Percentiles rank a stretch among this genome's conserved stretches.
phyloP scores from a whole-genome alignment of 805 yeast genomes.

The Candida rishiriensis region DNA sequence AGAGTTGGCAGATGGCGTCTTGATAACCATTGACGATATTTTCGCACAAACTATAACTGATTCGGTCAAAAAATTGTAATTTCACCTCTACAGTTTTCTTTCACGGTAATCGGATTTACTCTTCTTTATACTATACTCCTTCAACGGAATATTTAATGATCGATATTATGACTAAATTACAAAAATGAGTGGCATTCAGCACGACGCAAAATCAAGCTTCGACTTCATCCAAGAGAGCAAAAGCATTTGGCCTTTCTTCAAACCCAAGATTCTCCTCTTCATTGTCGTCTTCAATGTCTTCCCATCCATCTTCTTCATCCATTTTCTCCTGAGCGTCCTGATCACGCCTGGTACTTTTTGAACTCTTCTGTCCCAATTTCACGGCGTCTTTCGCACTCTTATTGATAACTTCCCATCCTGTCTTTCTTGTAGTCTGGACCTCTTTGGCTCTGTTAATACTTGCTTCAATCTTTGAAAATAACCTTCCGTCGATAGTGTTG shows the following conservation, averaged over 20 bases:
- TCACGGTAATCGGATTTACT: no score
- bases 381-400: slow-evolving; percentile 35
- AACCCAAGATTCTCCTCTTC: slow-evolving; percentile 5
- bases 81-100: no score
- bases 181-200: no score
- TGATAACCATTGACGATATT: slow-evolving; percentile 26
- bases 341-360: background rate
- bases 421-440: slow-evolving; percentile 58
- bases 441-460: slow-evolving; percentile 60
- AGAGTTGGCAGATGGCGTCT: slow-evolving; percentile 47
- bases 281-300: slow-evolving; percentile 19
- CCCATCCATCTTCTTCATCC: slow-evolving; percentile 19
- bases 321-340: slow-evolving; percentile 11
- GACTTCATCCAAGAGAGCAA: slow-evolving; percentile 24
- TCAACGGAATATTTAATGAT: no score
- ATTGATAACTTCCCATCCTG: slow-evolving; percentile 71
- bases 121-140: no score
- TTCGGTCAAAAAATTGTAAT: no score
- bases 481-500: slow-evolving; percentile 46
- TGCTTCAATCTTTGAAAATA: slow-evolving; percentile 58
- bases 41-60: slow-evolving; percentile 5
- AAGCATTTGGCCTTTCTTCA: slow-evolving; percentile 19
- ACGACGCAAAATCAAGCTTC: slow-evolving; percentile 12
- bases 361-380: slow-evolving; percentile 6
- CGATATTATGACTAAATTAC: no score